Conservation (phyloP, 2,329 filamentous ascomycete species). For the Talaromyces sp. region DNA sequence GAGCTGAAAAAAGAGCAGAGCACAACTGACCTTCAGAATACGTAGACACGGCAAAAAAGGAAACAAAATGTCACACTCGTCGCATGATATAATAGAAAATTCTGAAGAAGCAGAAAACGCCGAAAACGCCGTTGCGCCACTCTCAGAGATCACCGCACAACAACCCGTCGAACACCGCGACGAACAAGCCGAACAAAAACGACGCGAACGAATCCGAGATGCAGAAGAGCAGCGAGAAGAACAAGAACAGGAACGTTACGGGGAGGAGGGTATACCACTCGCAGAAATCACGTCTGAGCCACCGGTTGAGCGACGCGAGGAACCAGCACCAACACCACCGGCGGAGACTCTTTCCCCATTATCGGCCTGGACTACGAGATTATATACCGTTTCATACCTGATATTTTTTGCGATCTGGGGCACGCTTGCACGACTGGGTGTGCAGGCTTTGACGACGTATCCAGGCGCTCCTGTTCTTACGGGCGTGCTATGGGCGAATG, state of each 20-base stretch:
- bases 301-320: slow-evolving; percentile 4
- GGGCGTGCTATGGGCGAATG: slow-evolving; percentile 81
- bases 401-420: slow-evolving; percentile 82
- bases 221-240: not conserved
- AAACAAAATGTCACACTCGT: not conserved
- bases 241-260: not conserved
- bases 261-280: slow-evolving; percentile 8
- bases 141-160: slow-evolving; percentile 12
- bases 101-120: not conserved
- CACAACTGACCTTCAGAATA: not conserved
- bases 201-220: not conserved
- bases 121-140: slow-evolving; percentile 8
- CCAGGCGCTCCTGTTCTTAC: slow-evolving; percentile 73
- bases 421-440: slow-evolving; percentile 76
- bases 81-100: not conserved
- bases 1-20: not conserved
- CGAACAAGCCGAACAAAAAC: not conserved
- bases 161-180: slow-evolving; percentile 12
- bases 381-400: slow-evolving; percentile 77
- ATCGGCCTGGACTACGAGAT: slow-evolving; percentile 55
- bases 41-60: not conserved
- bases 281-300: slow-evolving; percentile 20
- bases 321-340: slow-evolving; percentile 39
- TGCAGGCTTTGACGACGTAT: slow-evolving; percentile 77
- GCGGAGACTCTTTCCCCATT: slow-evolving; percentile 27